Evolutionary conservation across 495 filamentous ascomycete genomes (phyloP).

Genomic region (Hypoxylon subgilvum): DNA sequence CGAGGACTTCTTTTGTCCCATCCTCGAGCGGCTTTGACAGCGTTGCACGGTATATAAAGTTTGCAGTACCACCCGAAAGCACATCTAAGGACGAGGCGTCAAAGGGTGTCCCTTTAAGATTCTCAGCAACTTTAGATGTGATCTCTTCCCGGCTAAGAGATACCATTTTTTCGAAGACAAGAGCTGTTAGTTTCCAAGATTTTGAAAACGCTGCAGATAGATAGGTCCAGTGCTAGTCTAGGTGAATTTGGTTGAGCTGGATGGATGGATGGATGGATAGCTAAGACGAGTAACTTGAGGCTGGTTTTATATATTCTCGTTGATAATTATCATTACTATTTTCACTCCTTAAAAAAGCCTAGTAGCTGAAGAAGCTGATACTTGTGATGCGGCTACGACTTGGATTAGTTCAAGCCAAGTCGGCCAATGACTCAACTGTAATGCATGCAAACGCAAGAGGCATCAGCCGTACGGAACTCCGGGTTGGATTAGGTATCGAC

Average conservation of each 20-base stretch:
- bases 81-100: conserved; percentile 55
- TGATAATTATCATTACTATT: background rate
- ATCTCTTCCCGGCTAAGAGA: conserved; percentile 28
- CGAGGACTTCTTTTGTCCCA: conserved; percentile 50
- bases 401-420: conserved; percentile 13
- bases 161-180: conserved; percentile 5
- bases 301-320: background rate
- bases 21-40: conserved; percentile 48
- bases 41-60: conserved; percentile 64
- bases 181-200: background rate
- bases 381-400: conserved; percentile 8
- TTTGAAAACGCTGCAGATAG: too few species aligned
- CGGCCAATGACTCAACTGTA: conserved; percentile 29
- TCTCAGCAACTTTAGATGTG: conserved; percentile 34
- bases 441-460: too few species aligned
- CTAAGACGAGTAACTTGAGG: background rate
- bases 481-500: too few species aligned
- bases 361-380: background rate
- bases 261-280: too few species aligned
- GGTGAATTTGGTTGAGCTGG: too few species aligned
- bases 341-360: background rate
- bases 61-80: conserved; percentile 63
- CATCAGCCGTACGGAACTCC: too few species aligned
- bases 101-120: conserved; percentile 52
- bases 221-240: too few species aligned